Percentiles rank a stretch among this genome's conserved stretches.
Conservation (phyloP, 1,139 yeast genomes). For the Pichiaceae sp. region DNA sequence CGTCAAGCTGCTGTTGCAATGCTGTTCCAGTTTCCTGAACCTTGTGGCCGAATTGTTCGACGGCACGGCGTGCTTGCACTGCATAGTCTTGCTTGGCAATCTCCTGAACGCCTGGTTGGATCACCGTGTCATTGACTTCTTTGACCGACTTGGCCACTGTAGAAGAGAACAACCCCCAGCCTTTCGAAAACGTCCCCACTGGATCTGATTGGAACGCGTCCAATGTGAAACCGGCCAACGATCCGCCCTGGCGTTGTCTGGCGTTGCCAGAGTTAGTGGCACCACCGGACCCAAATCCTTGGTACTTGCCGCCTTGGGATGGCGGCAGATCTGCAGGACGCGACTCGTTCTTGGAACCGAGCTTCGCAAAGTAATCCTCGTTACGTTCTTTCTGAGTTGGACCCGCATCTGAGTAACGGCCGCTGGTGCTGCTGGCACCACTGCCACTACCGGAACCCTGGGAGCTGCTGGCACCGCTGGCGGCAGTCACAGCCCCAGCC, state of each 20-base stretch:
- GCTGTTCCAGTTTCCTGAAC: slow-evolving; percentile 83
- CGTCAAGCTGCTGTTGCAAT: slow-evolving; percentile 37
- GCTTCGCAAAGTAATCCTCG: slow-evolving; percentile 72
- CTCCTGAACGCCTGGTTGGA: slow-evolving; percentile 80
- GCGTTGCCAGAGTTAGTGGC: neutral
- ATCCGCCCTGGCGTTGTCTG: slow-evolving; percentile 22
- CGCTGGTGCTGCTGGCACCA: slow-evolving; percentile 1
- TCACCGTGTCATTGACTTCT: slow-evolving; percentile 82
- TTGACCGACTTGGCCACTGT: slow-evolving; percentile 75
- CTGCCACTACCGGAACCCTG: slow-evolving; percentile 1
- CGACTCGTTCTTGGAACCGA: slow-evolving; percentile 64
- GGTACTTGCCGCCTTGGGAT: slow-evolving; percentile 87
- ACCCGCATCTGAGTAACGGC: neutral
- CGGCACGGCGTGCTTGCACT: slow-evolving; percentile 77
- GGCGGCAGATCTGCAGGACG: slow-evolving; percentile 83
- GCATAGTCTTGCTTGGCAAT: slow-evolving; percentile 76
- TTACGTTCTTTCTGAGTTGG: slow-evolving; percentile 40
- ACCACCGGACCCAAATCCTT: slow-evolving; percentile 60
- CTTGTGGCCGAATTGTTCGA: slow-evolving; percentile 91
- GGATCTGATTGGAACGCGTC: slow-evolving; percentile 84
- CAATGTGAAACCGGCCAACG: slow-evolving; percentile 51
- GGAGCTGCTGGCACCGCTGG: slow-evolving; percentile 1
- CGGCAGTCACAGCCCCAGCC: slow-evolving; percentile 2
- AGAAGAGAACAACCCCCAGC: slow-evolving; percentile 88
- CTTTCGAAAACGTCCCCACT: slow-evolving; percentile 76